Evolutionary conservation across 345 rosid genomes (phyloP), one percentile per base, ranked within the genome.

Genomic region (Pugionium dolabratum): DNA sequence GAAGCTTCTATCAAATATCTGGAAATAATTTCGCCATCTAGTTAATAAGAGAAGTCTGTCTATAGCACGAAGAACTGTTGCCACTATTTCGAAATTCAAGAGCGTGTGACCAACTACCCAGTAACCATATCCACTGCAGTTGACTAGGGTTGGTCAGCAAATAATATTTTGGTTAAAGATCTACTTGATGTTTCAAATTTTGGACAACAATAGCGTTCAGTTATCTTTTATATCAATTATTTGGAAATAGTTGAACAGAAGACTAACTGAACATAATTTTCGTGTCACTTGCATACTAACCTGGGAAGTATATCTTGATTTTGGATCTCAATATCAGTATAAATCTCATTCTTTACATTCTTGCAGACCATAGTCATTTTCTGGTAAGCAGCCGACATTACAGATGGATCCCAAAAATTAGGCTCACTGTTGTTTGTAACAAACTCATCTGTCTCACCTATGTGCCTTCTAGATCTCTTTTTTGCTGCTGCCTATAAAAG

Each of bases 361-460:
- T 66, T 66, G 76, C 97, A 90, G 59, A 86, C 82, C 59, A 78
- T 72, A 30, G 87, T 80, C 97, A 94, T 88, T 81, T 88, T 94
- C 76, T 85, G 91, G 80, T 90, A 94, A 71, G 96, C 96, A 76
- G 89, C 82, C 11, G 89, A 76, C 82, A 81, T 79, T 59, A 89
- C 83, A 61, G 88, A 76, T 7, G 84, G 62, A 66, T 94, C 95
- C 87, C 71, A 64, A 79, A 78, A 79, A 73, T 62, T 75, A 49
- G 79, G 80, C 65, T 90, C 96, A 64, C 34, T 75, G 50, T 73
- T 85, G 74, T 54, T 77, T 50, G 87, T 58, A 68, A 88, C 88
- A 81, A 76, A 94, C 71, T 94, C 99, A 79, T 94, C 97, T 28
- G 97, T 88, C 78, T 94, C 97, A 56, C 89, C 67, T 81, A 94